Base-by-base conservation (phyloP, 495 filamentous ascomycete genomes). In the Podospora tetraspora region DNA sequence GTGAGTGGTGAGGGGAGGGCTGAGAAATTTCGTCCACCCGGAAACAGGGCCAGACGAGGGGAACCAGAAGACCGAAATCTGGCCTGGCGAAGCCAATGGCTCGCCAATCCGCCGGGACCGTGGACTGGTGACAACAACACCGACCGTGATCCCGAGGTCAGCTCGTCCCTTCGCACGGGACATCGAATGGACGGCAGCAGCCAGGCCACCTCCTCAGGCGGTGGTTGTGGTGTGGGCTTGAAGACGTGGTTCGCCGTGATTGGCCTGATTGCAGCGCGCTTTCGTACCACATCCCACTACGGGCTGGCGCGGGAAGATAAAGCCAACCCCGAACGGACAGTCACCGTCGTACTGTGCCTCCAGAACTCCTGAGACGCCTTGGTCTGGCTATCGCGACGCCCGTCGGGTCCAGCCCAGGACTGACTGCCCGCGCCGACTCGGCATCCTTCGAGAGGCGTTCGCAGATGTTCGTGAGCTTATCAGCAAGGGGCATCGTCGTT, bases 161-260 rank as follows among this genome's bases (percentile, higher is more conserved):
- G 61, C 66, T 71, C 61, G 63, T 59, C 37, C 43, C 60, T 52
- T 69, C 67, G 52, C 30, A 57, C 64, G 61, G 63, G 67, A 68
- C 57, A 69, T 62, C 63, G 71, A 70, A 72, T 72, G 69, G 68
- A 68, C 59, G 68, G 70, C 59, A 72, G 68, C 66, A 65, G 71
- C 70, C 71, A 71, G 66, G 60, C 74, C 69, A 70, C 64, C 72
- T 66, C 71, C 70, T 67, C 62, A 72, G 62, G 61, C 57, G 57
- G 64, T 72, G 61, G 57, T 68, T 74, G 71, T 74, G 75, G 70
- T 77, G 77, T 77, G 73, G 77, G 76, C 73, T 74, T 66, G 73
- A 71, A 77, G 76, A 79, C 76, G 77, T 79, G 77, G 77, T 79
- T 60, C 59, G 66, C 67, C 72, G 30, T 79, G 77, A 79, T 79